Conservation (phyloP, 352 stramenopile genomes). For the Phytophthora crassamura region DNA sequence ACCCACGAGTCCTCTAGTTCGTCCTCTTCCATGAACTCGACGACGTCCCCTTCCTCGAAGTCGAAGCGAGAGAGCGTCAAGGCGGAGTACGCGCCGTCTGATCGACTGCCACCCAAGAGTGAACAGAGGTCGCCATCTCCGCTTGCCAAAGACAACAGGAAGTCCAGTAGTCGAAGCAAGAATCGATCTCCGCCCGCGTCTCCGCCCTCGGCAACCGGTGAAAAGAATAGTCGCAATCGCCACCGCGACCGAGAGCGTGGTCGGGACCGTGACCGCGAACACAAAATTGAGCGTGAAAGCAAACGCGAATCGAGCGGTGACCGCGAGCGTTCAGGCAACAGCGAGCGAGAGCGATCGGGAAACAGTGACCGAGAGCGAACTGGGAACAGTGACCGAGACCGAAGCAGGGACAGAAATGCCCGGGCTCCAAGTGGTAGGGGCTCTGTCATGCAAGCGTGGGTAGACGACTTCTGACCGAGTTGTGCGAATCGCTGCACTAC, state of each 20-base stretch:
- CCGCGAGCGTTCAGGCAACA: conserved; percentile 28
- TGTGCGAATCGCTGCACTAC: background rate
- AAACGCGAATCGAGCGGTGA: conserved; percentile 38
- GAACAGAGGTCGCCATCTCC: conserved; percentile 37
- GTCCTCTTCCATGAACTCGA: conserved; percentile 36
- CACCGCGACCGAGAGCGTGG: conserved; percentile 26
- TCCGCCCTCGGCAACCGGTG: conserved; percentile 8
- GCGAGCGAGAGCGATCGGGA: conserved; percentile 17
- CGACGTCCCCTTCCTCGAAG: conserved; percentile 23
- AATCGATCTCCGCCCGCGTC: conserved; percentile 16
- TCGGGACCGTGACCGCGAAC: conserved; percentile 27
- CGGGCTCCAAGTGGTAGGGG: conserved; percentile 44
- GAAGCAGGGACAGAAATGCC: conserved; percentile 27
- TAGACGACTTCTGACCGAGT: conserved; percentile 49
- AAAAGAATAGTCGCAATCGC: conserved; percentile 24
- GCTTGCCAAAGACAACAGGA: conserved; percentile 18
- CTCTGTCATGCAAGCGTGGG: conserved; percentile 76
- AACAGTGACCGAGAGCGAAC: conserved; percentile 15
- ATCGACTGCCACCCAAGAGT: conserved; percentile 14
- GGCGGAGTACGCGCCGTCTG: conserved; percentile 11
- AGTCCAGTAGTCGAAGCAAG: conserved; percentile 19
- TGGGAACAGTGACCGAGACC: conserved; percentile 33
- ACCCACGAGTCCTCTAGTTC: conserved; percentile 18
- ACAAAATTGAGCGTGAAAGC: conserved; percentile 34
- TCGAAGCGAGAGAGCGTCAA: conserved; percentile 20